Evolutionary conservation across 1,284 basidiomycete species (phyloP).

Genomic region (Cutaneotrichosporon sp.): DNA sequence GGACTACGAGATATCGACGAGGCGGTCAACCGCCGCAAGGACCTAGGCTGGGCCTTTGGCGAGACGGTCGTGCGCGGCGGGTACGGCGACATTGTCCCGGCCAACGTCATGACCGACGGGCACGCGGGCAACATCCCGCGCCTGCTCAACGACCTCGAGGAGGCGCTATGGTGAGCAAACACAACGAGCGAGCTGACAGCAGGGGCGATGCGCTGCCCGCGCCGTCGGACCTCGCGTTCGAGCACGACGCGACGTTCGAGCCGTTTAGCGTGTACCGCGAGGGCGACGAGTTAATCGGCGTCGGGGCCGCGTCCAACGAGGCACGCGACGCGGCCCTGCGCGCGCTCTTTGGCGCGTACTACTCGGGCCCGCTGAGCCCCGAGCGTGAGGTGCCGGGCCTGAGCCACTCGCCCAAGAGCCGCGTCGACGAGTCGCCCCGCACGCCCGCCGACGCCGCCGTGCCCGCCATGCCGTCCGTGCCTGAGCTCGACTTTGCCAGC

Average conservation of each 20-base stretch:
- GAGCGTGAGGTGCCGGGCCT: background rate
- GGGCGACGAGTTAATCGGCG: conserved; percentile 28
- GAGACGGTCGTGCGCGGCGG: conserved; percentile 32
- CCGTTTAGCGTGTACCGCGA: conserved; percentile 38
- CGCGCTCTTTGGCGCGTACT: conserved; percentile 18
- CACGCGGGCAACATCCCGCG: conserved; percentile 38
- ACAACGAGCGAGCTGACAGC: background rate
- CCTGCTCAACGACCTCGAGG: conserved; percentile 49
- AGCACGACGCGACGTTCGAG: conserved; percentile 44
- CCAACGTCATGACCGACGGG: conserved; percentile 36
- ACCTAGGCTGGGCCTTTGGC: conserved; percentile 42
- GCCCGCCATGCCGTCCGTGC: background rate
- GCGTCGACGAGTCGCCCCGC: conserved; percentile 11
- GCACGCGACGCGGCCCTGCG: conserved; percentile 22
- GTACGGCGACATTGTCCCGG: conserved; percentile 36
- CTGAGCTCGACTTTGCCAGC: conserved; percentile 19
- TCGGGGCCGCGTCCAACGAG: conserved; percentile 11
- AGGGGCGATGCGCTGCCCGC: conserved; percentile 49
- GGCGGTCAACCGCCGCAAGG: conserved; percentile 46
- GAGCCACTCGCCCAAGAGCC: conserved; percentile 13
- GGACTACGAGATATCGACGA: conserved; percentile 45
- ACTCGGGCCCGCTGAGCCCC: background rate
- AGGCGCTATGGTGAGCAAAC: conserved; percentile 48
- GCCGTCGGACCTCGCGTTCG: conserved; percentile 44
- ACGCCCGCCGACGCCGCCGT: conserved; percentile 10